Evolutionary conservation across 202 grass and related monocot genomes (phyloP), one percentile per base, ranked within the genome.

Genomic region (Panicum hallii): DNA sequence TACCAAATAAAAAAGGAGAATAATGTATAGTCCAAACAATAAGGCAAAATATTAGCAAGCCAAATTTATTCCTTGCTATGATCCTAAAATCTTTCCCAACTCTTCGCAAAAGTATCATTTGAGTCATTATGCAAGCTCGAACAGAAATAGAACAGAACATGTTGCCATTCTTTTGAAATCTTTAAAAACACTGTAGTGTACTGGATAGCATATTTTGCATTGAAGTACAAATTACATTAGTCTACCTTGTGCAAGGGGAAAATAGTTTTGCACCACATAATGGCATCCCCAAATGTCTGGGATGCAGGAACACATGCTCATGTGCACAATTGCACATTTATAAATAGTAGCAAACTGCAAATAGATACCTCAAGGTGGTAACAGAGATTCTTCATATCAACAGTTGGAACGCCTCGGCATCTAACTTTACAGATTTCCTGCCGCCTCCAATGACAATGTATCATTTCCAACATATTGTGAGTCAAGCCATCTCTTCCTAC

Each of bases 401-500:
- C 87, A 36, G 96, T 98, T 0, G 93, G 96, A 82, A 95, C 96
- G 16, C 93, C 93, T 72, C 91, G 93, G 63, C 93, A 98, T 83
- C 96, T 93, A 73, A 98, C 91, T 90, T 98, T 98, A 77, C 96
- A 98, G 74, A 98, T 77, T 86, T 95, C 85, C 45, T 98, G 91
- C 28, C 88, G 86, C 56, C 93, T 94, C 96, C 93, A 98, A 60
- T 98, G 96, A 46, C 89, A 94, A 92, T 98, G 96, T 84, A 95
- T 79, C 82, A 93, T 90, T 68, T 98, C 93, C 90, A 98, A 90
- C 96, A 98, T 98, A 75, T 98, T 98, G 79, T 95, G 96, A n/a
- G 96, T 98, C 83, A 98, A 88, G 7, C 96, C 96, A 88, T 98
- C 96, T 88, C 96, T 94, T 75, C 96, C 96, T 98, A 81, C 52